A percentile compares a stretch with the other conserved stretches of the same genome.
phyloP scores from a whole-genome alignment of 2,329 filamentous ascomycete species.

The Fusarium nelsonii region DNA sequence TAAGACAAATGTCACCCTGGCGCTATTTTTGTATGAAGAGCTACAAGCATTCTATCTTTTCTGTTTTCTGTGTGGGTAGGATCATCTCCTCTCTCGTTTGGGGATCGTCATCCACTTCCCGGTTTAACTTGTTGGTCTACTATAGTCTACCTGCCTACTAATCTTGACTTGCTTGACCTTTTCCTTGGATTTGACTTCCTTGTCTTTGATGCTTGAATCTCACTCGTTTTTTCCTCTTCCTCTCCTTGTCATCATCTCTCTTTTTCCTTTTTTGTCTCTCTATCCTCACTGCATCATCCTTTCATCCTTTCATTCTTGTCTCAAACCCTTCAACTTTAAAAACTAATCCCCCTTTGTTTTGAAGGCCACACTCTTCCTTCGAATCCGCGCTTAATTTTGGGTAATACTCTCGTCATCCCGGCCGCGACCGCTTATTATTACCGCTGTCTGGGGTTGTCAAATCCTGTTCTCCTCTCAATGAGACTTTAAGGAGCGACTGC shows the following conservation, averaged over 20 bases:
- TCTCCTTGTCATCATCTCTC: slow-evolving; percentile 24
- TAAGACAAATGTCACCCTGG: slow-evolving; percentile 31
- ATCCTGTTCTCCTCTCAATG: slow-evolving; percentile 34
- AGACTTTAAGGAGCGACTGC: slow-evolving; percentile 12
- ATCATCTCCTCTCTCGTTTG: slow-evolving; percentile 39
- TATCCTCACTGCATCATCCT: slow-evolving; percentile 17
- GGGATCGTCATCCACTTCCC: slow-evolving; percentile 48
- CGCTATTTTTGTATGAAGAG: slow-evolving; percentile 14
- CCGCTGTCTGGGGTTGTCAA: slow-evolving; percentile 33
- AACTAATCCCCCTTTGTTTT: slow-evolving; percentile 32
- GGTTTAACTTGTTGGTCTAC: slow-evolving; percentile 35
- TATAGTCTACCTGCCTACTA: background rate
- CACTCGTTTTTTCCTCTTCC: slow-evolving; percentile 32
- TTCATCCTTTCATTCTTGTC: slow-evolving; percentile 24
- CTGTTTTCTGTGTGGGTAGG: slow-evolving; percentile 25
- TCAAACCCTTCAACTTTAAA: slow-evolving; percentile 23
- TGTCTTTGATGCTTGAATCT: slow-evolving; percentile 23
- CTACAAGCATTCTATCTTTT: slow-evolving; percentile 27
- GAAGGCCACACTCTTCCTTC: slow-evolving; percentile 22
- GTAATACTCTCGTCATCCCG: slow-evolving; percentile 39
- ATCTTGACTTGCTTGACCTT: slow-evolving; percentile 17
- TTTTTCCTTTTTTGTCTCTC: slow-evolving; percentile 11
- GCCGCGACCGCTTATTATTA: slow-evolving; percentile 21
- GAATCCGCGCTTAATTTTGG: slow-evolving; percentile 34
- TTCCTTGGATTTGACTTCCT: slow-evolving; percentile 13